Evolutionary conservation across 2,329 filamentous ascomycete genomes (phyloP).

Genomic region (Diaporthe sp.): DNA sequence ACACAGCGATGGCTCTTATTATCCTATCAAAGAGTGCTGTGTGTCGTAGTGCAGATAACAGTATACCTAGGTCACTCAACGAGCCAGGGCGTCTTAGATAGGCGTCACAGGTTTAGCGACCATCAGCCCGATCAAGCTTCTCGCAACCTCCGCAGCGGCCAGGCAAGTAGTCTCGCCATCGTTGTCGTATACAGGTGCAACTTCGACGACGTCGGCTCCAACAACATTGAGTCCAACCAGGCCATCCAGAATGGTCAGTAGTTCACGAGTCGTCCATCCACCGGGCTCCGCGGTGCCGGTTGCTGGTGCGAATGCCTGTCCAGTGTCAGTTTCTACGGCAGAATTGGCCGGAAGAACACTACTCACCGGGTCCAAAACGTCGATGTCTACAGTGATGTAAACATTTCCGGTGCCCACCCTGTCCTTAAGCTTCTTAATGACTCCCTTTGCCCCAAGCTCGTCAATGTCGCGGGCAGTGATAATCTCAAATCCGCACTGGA

Average conservation of each 20-base stretch:
- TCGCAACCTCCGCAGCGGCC: slow-evolving; percentile 37
- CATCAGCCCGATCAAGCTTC: slow-evolving; percentile 32
- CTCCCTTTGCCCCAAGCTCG: slow-evolving; percentile 73
- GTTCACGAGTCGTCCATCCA: slow-evolving; percentile 83
- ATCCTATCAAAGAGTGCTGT: not conserved
- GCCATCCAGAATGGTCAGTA: slow-evolving; percentile 80
- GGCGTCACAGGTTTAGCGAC: slow-evolving; percentile 19
- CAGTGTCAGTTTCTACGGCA: slow-evolving; percentile 59
- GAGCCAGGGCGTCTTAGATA: not conserved
- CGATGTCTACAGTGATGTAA: slow-evolving; percentile 84
- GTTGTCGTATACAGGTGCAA: slow-evolving; percentile 82
- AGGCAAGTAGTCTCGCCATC: slow-evolving; percentile 74
- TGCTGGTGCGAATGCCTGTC: slow-evolving; percentile 53
- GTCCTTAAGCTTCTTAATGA: slow-evolving; percentile 75
- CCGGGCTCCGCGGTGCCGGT: slow-evolving; percentile 85
- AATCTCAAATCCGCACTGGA: slow-evolving; percentile 70
- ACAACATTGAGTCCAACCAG: slow-evolving; percentile 80
- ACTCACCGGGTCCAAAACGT: slow-evolving; percentile 77
- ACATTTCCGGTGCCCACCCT: slow-evolving; percentile 65
- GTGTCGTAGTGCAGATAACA: not conserved
- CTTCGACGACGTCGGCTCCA: slow-evolving; percentile 85
- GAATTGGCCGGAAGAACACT: slow-evolving; percentile 56
- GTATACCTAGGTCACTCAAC: not conserved
- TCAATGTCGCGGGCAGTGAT: slow-evolving; percentile 78
- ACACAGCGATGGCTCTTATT: too few relatives aligned